phyloP scores from a whole-genome alignment of 116 monocot species.

The Trichopus zeylanicus region DNA sequence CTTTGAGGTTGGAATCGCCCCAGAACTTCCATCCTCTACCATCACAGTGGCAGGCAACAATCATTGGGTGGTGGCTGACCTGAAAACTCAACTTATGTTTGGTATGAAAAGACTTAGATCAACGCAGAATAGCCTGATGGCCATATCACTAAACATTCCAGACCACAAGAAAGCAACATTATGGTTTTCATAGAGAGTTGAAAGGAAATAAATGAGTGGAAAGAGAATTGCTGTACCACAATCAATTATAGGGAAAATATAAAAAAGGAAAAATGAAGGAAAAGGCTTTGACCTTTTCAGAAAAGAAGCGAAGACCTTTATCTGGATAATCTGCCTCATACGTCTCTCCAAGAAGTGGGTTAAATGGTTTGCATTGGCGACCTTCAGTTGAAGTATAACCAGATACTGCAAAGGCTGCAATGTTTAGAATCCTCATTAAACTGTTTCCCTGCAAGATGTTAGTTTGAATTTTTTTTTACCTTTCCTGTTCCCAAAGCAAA shows the following conservation, averaged over 20 bases:
- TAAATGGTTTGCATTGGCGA: constrained; percentile 91
- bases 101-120: neutral
- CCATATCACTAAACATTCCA: neutral
- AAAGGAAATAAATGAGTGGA: neutral
- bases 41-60: constrained; percentile 90
- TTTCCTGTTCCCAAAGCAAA: no score
- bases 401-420: constrained; percentile 92
- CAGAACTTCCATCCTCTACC: constrained; percentile 93
- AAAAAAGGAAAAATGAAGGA: neutral
- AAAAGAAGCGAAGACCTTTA: constrained; percentile 93
- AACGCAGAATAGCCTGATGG: neutral
- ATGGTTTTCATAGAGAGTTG: neutral
- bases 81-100: constrained; percentile 8
- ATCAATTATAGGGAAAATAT: neutral
- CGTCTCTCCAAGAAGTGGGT: constrained; percentile 93
- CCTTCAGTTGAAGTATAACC: constrained; percentile 98
- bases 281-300: constrained; percentile 62
- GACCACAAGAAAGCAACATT: neutral
- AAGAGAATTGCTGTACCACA: neutral
- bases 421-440: constrained; percentile 82
- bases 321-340: constrained; percentile 98
- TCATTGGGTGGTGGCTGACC: constrained; percentile 92
- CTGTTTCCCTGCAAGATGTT: constrained; percentile 60
- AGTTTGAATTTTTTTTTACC: neutral
- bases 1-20: constrained; percentile 86